Conservation (phyloP, 352 stramenopile species). For the Pythium volutum region DNA sequence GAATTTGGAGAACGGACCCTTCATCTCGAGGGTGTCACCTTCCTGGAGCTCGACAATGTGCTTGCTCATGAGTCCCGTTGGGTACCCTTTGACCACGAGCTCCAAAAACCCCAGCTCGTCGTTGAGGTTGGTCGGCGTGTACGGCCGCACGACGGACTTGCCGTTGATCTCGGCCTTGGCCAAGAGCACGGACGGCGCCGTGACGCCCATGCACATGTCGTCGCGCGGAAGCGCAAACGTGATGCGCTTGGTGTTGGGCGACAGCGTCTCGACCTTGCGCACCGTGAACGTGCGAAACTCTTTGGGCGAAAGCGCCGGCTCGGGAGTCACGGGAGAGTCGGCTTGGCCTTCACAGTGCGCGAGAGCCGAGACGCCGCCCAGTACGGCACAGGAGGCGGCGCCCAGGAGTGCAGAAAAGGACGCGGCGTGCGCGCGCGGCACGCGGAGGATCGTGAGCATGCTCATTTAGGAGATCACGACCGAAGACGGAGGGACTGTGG, state of each 20-base stretch:
- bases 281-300: conserved; percentile 80
- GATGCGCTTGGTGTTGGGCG: conserved; percentile 79
- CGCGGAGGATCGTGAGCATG: conserved; percentile 28
- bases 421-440: conserved; percentile 14
- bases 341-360: conserved; percentile 26
- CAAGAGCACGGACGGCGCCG: conserved; percentile 53
- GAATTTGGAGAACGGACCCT: conserved; percentile 88
- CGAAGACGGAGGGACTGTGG: not conserved
- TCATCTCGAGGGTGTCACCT: conserved; percentile 88
- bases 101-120: conserved; percentile 80
- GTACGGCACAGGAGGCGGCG: conserved; percentile 17
- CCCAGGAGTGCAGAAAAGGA: conserved; percentile 4
- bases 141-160: conserved; percentile 79
- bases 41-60: conserved; percentile 83
- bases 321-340: conserved; percentile 3
- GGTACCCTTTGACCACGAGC: conserved; percentile 90
- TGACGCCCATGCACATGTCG: conserved; percentile 66
- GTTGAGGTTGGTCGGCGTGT: conserved; percentile 88
- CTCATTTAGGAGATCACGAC: not conserved
- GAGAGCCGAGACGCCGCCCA: conserved; percentile 10
- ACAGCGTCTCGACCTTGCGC: conserved; percentile 61
- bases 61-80: conserved; percentile 78
- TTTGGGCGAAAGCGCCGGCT: conserved; percentile 52
- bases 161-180: conserved; percentile 64
- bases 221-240: conserved; percentile 58